A percentile compares a stretch with the other conserved stretches of the same genome.
phyloP scores from a whole-genome alignment of 768 basidiomycete species.

The Phaeotremella fagi region DNA sequence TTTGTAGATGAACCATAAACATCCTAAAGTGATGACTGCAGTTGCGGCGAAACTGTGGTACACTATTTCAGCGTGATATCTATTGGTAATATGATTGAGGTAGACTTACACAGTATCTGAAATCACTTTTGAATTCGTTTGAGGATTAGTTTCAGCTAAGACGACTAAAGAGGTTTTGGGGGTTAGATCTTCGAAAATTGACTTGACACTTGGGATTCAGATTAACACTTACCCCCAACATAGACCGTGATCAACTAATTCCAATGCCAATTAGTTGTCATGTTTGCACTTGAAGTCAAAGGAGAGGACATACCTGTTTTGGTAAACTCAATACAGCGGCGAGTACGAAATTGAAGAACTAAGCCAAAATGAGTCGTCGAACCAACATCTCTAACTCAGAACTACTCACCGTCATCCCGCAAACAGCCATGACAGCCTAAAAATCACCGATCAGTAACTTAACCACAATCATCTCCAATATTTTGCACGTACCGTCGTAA shows the following conservation, averaged over 20 bases:
- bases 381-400: too few relatives aligned
- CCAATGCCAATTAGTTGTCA: not conserved
- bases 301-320: conserved; percentile 61
- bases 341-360: conserved; percentile 65
- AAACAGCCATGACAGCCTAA: conserved; percentile 80
- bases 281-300: not conserved
- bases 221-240: conserved; percentile 69
- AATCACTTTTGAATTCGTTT: conserved; percentile 58
- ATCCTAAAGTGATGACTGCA: conserved; percentile 63
- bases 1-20: conserved; percentile 59
- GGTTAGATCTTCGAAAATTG: conserved; percentile 20
- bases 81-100: not conserved
- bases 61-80: not conserved
- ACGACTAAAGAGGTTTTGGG: conserved; percentile 23
- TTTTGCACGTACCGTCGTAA: conserved; percentile 81
- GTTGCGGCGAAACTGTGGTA: conserved; percentile 55
- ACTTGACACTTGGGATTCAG: conserved; percentile 11
- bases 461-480: too few relatives aligned
- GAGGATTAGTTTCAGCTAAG: conserved; percentile 45
- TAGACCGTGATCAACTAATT: conserved; percentile 64
- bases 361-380: too few relatives aligned
- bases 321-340: conserved; percentile 80
- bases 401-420: conserved; percentile 60
- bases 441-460: too few relatives aligned
- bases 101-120: conserved; percentile 58